These are phyloP conservation scores for Prunus dulcis DNA, from an alignment of 306 rosid species.

Conservation along the genomic window DNA sequence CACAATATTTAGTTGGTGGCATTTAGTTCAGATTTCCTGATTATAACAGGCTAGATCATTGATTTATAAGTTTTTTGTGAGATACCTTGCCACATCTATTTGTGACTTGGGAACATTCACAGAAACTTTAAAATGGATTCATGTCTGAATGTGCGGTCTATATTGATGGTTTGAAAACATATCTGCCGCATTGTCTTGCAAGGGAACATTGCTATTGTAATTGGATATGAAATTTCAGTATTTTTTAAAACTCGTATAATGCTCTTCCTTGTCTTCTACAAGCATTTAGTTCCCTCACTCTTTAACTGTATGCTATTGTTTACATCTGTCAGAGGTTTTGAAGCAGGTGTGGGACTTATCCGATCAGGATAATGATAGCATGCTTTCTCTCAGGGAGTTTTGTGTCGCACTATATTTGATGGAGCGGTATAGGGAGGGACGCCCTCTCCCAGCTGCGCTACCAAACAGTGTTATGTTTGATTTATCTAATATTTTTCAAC, in stretches of 20 bases:
- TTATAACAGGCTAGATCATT: not conserved
- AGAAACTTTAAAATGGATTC: not conserved
- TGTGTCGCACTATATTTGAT: slow-evolving; percentile 86
- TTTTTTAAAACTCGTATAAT: not conserved
- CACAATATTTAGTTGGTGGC: not conserved
- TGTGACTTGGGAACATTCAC: not conserved
- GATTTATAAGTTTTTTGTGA: not conserved
- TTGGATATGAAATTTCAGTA: not conserved
- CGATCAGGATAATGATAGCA: slow-evolving; percentile 98
- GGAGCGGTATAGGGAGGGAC: slow-evolving; percentile 96
- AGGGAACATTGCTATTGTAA: not conserved
- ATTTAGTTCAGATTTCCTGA: not conserved
- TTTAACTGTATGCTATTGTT: slow-evolving; percentile 35
- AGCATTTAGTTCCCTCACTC: slow-evolving; percentile 21
- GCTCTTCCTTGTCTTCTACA: not conserved
- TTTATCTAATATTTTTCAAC: slow-evolving; percentile 58
- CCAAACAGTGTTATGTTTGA: slow-evolving; percentile 71
- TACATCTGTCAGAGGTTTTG: slow-evolving; percentile 78
- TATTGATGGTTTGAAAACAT: not conserved
- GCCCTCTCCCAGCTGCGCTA: slow-evolving; percentile 70
- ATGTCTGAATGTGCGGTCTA: not conserved
- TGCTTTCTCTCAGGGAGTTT: slow-evolving; percentile 96
- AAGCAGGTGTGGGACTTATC: slow-evolving; percentile 99
- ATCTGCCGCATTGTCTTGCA: not conserved
- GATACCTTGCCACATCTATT: not conserved